A percentile compares a stretch with the other conserved stretches of the same genome.
Conservation (phyloP, 805 yeast species). For the Cephaloascus albidus region DNA sequence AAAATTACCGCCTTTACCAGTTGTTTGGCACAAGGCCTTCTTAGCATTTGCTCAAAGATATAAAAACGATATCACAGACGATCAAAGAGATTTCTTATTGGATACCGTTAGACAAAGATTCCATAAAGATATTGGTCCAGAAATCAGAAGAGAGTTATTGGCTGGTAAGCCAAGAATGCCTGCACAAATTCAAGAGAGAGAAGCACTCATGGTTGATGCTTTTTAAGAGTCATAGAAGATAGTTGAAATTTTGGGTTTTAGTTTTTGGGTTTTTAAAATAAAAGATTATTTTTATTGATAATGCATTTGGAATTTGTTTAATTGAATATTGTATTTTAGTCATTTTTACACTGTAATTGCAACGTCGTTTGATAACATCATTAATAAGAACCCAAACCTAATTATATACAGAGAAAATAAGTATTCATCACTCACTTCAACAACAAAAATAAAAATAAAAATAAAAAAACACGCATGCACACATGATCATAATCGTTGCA, state of each 20-base stretch:
- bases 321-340: no score
- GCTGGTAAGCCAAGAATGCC: slow-evolving; percentile 70
- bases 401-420: no score
- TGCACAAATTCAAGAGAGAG: slow-evolving; percentile 10
- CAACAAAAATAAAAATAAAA: no score
- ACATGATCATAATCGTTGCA: no score
- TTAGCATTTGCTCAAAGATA: slow-evolving; percentile 92
- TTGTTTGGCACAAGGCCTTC: slow-evolving; percentile 96
- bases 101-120: slow-evolving; percentile 87
- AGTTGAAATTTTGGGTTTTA: neutral
- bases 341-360: no score
- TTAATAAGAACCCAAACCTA: no score
- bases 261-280: neutral
- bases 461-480: no score
- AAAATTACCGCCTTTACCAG: slow-evolving; percentile 61
- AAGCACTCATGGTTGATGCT: slow-evolving; percentile 19
- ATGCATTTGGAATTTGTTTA: no score
- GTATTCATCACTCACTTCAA: no score
- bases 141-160: slow-evolving; percentile 83
- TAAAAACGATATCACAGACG: slow-evolving; percentile 97
- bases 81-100: slow-evolving; percentile 88
- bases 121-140: slow-evolving; percentile 86
- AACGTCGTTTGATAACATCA: no score
- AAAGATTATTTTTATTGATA: no score
- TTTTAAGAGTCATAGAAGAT: slow-evolving; percentile 6